Conservation (phyloP, 2,329 filamentous ascomycete genomes). For the Alternaria sp. region DNA sequence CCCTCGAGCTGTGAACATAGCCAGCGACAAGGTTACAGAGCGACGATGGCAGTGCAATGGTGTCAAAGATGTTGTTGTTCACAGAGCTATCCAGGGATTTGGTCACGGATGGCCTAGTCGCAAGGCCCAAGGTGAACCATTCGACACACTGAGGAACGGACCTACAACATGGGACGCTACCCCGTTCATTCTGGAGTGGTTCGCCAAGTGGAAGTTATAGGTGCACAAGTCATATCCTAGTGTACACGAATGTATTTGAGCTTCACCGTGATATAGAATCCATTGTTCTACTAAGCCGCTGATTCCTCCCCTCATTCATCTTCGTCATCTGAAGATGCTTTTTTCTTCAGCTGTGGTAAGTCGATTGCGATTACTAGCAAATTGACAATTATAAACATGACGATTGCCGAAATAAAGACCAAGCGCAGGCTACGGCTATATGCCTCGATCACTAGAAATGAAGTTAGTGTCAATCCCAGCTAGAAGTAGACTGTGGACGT, state of each 20-base stretch:
- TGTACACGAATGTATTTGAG: neutral
- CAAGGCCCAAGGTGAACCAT: conserved; percentile 25
- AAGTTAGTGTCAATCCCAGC: conserved; percentile 34
- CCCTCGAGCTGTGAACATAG: conserved; percentile 3
- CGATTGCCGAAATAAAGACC: conserved; percentile 56
- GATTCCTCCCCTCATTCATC: neutral
- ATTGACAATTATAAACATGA: conserved; percentile 59
- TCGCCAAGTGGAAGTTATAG: conserved; percentile 26
- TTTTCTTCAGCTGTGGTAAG: conserved; percentile 57
- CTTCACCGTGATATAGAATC: neutral
- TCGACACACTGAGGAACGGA: conserved; percentile 27
- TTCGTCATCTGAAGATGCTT: conserved; percentile 16
- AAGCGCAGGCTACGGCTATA: conserved; percentile 50
- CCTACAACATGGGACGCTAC: conserved; percentile 35
- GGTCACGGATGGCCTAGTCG: conserved; percentile 38
- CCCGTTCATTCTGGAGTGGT: conserved; percentile 29
- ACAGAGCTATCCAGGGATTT: conserved; percentile 25
- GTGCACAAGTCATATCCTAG: neutral
- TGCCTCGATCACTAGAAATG: conserved; percentile 47
- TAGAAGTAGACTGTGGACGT: conserved; percentile 1
- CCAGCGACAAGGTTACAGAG: conserved; percentile 21
- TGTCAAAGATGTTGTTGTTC: conserved; percentile 22
- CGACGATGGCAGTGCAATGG: conserved; percentile 27
- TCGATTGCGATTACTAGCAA: conserved; percentile 62
- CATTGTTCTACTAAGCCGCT: neutral